Percentiles rank a stretch among this genome's conserved stretches.
Evolutionary conservation across 1,284 basidiomycete species (phyloP).

Genomic region (Sporisorium reilianum): DNA sequence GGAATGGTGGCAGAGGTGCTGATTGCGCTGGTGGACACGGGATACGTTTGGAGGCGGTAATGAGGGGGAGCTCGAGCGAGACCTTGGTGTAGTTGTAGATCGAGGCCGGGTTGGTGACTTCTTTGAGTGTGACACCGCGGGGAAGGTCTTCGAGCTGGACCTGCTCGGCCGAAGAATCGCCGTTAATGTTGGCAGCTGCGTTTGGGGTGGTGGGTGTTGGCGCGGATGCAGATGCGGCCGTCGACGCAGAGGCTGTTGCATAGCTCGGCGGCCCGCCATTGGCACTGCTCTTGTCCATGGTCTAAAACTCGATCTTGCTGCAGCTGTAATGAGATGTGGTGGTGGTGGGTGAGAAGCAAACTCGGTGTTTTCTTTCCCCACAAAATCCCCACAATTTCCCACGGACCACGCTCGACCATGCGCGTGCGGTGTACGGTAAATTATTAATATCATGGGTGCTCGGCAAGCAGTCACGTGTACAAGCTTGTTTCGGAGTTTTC

Average conservation of each 20-base stretch:
- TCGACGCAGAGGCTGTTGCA: conserved; percentile 1
- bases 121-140: conserved; percentile 22
- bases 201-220: neutral
- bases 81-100: conserved; percentile 19
- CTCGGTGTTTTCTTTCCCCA: neutral
- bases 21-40: conserved; percentile 13
- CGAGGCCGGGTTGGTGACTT: conserved; percentile 21
- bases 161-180: neutral
- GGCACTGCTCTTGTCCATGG: conserved; percentile 20
- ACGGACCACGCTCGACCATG: neutral
- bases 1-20: conserved; percentile 18
- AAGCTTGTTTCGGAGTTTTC: too few relatives aligned
- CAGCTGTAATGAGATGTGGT: neutral
- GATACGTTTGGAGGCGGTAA: conserved; percentile 17
- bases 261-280: conserved; percentile 31
- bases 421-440: too few relatives aligned
- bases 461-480: neutral
- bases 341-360: neutral
- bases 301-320: neutral
- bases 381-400: neutral
- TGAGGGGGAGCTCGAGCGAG: conserved; percentile 25
- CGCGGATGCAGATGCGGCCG: neutral
- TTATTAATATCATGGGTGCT: neutral
- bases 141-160: conserved; percentile 1
- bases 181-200: neutral